Evolutionary conservation across 1,284 basidiomycete species (phyloP).

Genomic region (Exobasidium cylindrosporum): DNA sequence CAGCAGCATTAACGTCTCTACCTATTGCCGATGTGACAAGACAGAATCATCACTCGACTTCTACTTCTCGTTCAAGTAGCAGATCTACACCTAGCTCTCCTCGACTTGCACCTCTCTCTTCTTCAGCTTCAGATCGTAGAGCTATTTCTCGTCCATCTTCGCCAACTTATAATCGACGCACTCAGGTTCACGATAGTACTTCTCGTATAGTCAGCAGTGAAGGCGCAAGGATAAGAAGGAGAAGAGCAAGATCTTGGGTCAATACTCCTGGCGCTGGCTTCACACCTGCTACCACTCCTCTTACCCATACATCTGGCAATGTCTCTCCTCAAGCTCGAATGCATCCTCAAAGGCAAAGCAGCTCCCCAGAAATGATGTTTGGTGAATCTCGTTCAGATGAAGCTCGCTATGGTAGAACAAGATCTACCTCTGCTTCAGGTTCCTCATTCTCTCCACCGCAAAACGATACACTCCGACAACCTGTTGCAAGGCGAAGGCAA

Average conservation of each 20-base stretch:
- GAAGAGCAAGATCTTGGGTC: slow-evolving; percentile 1
- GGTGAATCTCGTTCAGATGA: too few relatives aligned
- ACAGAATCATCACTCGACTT: neutral
- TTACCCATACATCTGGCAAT: too few relatives aligned
- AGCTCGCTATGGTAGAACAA: too few relatives aligned
- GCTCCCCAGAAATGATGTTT: neutral
- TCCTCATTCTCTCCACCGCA: neutral
- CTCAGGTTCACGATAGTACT: neutral
- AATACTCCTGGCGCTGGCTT: slow-evolving; percentile 3
- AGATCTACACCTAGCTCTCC: slow-evolving; percentile 7
- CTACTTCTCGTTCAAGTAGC: neutral
- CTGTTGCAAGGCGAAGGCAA: neutral
- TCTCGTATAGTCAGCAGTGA: neutral
- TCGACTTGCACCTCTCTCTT: neutral
- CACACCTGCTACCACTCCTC: neutral
- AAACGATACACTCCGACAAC: neutral
- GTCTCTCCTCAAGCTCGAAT: too few relatives aligned
- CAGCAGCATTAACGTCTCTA: neutral
- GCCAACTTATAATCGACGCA: neutral
- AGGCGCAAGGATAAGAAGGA: neutral
- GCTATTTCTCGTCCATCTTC: slow-evolving; percentile 2
- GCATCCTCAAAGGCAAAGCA: neutral
- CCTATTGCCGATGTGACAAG: neutral
- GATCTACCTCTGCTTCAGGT: too few relatives aligned
- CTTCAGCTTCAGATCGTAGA: neutral